A percentile compares a stretch with the other conserved stretches of the same genome.
Conservation (phyloP, 768 basidiomycete genomes). For the Phylloporus sp. region DNA sequence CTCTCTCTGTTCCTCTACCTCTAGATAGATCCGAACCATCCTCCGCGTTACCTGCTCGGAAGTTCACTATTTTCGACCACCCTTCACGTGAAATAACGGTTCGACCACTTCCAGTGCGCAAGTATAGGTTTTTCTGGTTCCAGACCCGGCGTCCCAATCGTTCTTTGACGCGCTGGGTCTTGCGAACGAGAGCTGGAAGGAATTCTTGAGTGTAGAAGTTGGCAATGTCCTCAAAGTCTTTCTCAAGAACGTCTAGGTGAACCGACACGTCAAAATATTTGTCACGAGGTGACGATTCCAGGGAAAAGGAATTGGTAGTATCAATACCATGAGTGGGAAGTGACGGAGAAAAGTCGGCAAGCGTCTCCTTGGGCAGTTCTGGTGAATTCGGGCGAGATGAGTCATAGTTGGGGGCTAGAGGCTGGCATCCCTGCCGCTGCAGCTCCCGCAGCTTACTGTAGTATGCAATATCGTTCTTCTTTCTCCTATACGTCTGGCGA, state of each 20-base stretch:
- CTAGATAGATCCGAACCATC: conserved; percentile 1
- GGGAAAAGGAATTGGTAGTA: conserved; percentile 20
- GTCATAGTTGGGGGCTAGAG: conserved; percentile 20
- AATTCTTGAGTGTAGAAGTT: conserved; percentile 36
- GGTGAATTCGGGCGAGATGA: conserved; percentile 7
- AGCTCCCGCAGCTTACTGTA: conserved; percentile 35
- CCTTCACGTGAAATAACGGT: conserved; percentile 36
- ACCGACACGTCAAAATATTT: conserved; percentile 46
- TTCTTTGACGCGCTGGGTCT: conserved; percentile 64
- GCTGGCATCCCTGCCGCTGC: conserved; percentile 21
- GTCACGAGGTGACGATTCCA: conserved; percentile 13
- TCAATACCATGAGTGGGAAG: not conserved
- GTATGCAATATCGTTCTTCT: conserved; percentile 44
- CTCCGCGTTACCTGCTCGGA: conserved; percentile 20
- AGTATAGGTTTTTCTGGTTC: conserved; percentile 53
- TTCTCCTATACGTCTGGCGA: conserved; percentile 43
- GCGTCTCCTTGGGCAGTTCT: not conserved
- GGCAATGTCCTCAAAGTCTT: conserved; percentile 50
- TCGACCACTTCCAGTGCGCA: conserved; percentile 34
- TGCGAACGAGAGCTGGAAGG: conserved; percentile 47
- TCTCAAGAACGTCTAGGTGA: conserved; percentile 54
- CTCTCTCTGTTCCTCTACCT: not conserved
- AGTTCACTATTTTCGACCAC: conserved; percentile 54
- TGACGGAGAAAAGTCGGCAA: not conserved
- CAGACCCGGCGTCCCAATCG: conserved; percentile 76